Evolutionary conservation across 139 green algal genomes (phyloP).

Genomic region (Marvania coccoides): DNA sequence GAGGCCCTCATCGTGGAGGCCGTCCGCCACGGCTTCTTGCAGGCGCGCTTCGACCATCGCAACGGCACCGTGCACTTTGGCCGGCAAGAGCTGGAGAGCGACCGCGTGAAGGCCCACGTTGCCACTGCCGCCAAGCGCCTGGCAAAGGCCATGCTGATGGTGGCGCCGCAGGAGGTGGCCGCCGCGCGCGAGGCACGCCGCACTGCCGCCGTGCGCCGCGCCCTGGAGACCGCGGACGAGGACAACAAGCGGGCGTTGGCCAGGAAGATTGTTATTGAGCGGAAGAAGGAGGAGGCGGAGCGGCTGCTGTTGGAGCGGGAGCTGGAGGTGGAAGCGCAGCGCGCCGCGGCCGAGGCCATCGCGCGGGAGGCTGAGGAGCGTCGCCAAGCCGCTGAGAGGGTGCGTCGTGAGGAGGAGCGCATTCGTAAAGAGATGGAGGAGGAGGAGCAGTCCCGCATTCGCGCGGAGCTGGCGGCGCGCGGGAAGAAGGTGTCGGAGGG

Average conservation of each 20-base stretch:
- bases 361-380: slow-evolving; percentile 61
- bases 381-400: slow-evolving; percentile 47
- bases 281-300: slow-evolving; percentile 92
- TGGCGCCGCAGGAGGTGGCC: slow-evolving; percentile 6
- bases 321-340: slow-evolving; percentile 69
- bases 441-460: slow-evolving; percentile 41
- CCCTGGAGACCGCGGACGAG: slow-evolving; percentile 39
- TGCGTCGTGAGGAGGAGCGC: slow-evolving; percentile 63
- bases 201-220: slow-evolving; percentile 26
- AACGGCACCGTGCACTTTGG: slow-evolving; percentile 86
- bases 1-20: slow-evolving; percentile 89
- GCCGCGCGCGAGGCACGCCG: slow-evolving; percentile 12
- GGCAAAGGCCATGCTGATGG: slow-evolving; percentile 56
- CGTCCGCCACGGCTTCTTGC: slow-evolving; percentile 80
- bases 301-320: slow-evolving; percentile 70
- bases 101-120: slow-evolving; percentile 54
- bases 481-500: slow-evolving; percentile 24
- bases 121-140: slow-evolving; percentile 58
- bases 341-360: slow-evolving; percentile 44
- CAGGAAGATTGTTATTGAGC: slow-evolving; percentile 90
- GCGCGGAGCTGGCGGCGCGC: slow-evolving; percentile 20
- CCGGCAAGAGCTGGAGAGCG: slow-evolving; percentile 46
- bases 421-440: slow-evolving; percentile 73
- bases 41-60: slow-evolving; percentile 86
- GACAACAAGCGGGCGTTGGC: slow-evolving; percentile 75